Percentiles rank a stretch among this genome's conserved stretches.
Evolutionary conservation across 164 flowering plant genomes (phyloP).

Genomic region (Stephania cephalantha): DNA sequence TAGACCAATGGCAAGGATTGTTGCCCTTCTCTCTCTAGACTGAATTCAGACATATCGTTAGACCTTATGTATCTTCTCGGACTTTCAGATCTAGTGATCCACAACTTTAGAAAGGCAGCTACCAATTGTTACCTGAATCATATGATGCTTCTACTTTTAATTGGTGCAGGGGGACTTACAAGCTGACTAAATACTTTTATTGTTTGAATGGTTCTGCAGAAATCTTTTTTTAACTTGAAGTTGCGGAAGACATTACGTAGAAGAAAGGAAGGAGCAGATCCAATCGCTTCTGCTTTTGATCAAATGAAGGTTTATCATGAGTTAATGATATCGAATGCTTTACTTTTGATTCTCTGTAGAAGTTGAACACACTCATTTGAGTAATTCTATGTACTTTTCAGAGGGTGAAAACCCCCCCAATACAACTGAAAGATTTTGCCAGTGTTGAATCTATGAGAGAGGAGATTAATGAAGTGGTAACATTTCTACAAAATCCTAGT

Average conservation of each 20-base stretch:
- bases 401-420: conserved; percentile 97
- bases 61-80: no score
- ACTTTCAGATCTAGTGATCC: no score
- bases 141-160: no score
- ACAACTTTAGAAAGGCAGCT: no score
- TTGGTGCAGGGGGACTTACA: neutral
- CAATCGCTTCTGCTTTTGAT: conserved; percentile 85
- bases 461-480: conserved; percentile 93
- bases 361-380: neutral
- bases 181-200: conserved; percentile 8
- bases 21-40: no score
- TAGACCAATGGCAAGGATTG: no score
- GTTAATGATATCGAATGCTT: neutral
- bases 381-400: conserved; percentile 26
- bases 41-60: no score
- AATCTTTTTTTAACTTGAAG: conserved; percentile 36
- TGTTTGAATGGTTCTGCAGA: conserved; percentile 44
- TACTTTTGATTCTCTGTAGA: neutral
- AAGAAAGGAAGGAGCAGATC: conserved; percentile 74
- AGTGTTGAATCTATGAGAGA: conserved; percentile 89
- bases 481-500: conserved; percentile 81
- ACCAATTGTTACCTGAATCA: no score
- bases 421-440: conserved; percentile 73
- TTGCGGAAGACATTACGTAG: conserved; percentile 29
- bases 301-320: conserved; percentile 67